Evolutionary conservation across 139 green algal genomes (phyloP).

Genomic region (Ettlia oleoabundans): DNA sequence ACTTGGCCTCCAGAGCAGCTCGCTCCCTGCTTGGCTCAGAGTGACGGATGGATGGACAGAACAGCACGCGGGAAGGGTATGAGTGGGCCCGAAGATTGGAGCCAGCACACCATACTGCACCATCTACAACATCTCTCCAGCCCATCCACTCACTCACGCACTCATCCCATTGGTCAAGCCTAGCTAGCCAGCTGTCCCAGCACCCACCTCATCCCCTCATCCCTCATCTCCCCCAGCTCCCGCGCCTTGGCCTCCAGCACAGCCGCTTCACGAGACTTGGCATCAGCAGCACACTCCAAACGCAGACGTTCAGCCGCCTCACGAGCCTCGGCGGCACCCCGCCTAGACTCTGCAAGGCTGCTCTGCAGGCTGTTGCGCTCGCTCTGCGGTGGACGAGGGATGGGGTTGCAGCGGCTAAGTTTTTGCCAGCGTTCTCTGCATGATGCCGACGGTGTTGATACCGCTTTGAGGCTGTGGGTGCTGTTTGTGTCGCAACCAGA

Average conservation of each 20-base stretch:
- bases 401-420: too few species aligned
- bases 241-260: slow-evolving; percentile 54
- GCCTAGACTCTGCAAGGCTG: slow-evolving; percentile 37
- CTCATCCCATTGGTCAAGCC: too few species aligned
- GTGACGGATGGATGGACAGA: neutral
- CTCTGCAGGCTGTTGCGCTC: slow-evolving; percentile 44
- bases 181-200: too few species aligned
- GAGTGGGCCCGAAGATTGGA: too few species aligned
- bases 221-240: slow-evolving; percentile 49
- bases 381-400: slow-evolving; percentile 11
- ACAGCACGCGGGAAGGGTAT: neutral
- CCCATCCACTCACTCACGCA: too few species aligned
- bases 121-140: too few species aligned
- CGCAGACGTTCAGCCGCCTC: slow-evolving; percentile 67
- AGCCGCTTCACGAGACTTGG: slow-evolving; percentile 55
- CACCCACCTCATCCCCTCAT: slow-evolving; percentile 57
- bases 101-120: too few species aligned
- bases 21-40: slow-evolving; percentile 31
- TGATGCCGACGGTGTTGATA: too few species aligned
- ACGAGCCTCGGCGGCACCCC: slow-evolving; percentile 54
- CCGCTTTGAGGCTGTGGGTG: too few species aligned
- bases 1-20: slow-evolving; percentile 17
- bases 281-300: slow-evolving; percentile 63
- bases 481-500: too few species aligned
- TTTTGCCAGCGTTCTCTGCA: too few species aligned